Percentiles rank a stretch among this genome's conserved stretches.
Evolutionary conservation across 768 basidiomycete species (phyloP).

Genomic region (Candolleomyces eurysporus): DNA sequence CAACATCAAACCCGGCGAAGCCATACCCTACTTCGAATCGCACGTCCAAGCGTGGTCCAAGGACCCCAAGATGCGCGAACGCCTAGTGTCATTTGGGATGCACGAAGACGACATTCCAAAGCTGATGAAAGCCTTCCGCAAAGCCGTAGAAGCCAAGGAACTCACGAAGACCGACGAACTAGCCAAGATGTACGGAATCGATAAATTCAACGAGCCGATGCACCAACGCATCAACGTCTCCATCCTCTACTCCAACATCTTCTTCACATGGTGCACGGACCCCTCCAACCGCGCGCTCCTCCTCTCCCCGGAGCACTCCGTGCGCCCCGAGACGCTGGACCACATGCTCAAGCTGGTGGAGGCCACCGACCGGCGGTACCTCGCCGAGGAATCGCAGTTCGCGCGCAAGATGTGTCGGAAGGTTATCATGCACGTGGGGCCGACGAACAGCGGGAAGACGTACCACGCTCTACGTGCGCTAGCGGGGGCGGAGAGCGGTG

Average conservation of each 20-base stretch:
- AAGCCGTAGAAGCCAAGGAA: neutral
- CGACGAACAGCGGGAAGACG: conserved; percentile 97
- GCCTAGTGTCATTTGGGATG: neutral
- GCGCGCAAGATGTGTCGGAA: conserved; percentile 69
- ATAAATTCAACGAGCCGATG: neutral
- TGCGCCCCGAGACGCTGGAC: conserved; percentile 14
- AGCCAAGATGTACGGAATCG: neutral
- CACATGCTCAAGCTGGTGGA: conserved; percentile 29
- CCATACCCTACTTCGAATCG: neutral
- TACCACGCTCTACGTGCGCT: conserved; percentile 89
- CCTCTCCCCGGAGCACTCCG: conserved; percentile 14
- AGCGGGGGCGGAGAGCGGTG: conserved; percentile 66
- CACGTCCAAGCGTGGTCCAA: neutral
- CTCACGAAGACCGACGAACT: neutral
- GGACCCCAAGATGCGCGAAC: neutral
- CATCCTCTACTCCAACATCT: conserved; percentile 14
- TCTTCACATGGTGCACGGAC: conserved; percentile 5
- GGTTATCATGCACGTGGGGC: conserved; percentile 94
- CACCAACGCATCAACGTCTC: neutral
- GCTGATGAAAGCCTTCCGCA: neutral
- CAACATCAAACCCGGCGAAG: neutral
- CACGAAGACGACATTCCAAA: neutral
- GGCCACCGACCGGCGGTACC: neutral
- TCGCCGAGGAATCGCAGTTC: conserved; percentile 41
- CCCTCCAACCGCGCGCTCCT: neutral